Evolutionary conservation across 495 filamentous ascomycete species (phyloP).

Genomic region (Penicillium robsamsonii): DNA sequence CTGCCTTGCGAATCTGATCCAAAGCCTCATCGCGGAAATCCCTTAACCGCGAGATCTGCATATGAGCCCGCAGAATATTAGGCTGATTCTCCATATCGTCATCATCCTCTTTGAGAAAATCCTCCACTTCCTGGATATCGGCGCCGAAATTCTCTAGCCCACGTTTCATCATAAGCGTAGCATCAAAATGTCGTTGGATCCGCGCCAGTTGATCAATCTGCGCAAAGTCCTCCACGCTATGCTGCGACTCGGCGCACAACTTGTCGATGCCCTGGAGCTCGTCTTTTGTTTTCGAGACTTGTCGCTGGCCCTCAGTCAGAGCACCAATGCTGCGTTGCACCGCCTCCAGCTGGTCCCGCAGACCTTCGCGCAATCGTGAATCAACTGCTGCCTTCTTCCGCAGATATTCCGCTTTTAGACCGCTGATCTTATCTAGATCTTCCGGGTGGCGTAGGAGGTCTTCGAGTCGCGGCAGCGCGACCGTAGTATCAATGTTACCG

Average conservation of each 20-base stretch:
- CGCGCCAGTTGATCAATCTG: constrained; percentile 92
- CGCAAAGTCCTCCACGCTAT: constrained; percentile 94
- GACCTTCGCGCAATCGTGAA: constrained; percentile 78
- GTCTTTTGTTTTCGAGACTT: constrained; percentile 85
- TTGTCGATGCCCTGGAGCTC: constrained; percentile 99
- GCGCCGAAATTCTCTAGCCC: constrained; percentile 83
- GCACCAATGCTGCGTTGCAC: constrained; percentile 87
- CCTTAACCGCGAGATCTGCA: constrained; percentile 83
- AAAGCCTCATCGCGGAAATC: constrained; percentile 95
- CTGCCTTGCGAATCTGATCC: constrained; percentile 79
- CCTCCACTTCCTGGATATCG: constrained; percentile 68
- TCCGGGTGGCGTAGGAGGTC: constrained; percentile 64
- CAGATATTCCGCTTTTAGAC: constrained; percentile 86
- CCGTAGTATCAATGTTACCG: constrained; percentile 38
- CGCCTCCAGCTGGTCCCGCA: constrained; percentile 86
- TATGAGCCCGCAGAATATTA: constrained; percentile 83
- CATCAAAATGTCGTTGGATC: constrained; percentile 90
- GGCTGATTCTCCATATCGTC: constrained; percentile 85
- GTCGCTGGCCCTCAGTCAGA: constrained; percentile 82
- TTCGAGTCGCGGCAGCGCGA: constrained; percentile 47
- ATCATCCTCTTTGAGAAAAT: constrained; percentile 76
- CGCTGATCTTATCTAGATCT: constrained; percentile 92
- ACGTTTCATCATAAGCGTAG: constrained; percentile 85
- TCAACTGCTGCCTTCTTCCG: constrained; percentile 93
- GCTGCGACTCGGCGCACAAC: constrained; percentile 91